Evolutionary conservation across 805 yeast species (phyloP), one percentile per base, ranked within the genome.

Genomic region (Scheffersomyces coipomensis): DNA sequence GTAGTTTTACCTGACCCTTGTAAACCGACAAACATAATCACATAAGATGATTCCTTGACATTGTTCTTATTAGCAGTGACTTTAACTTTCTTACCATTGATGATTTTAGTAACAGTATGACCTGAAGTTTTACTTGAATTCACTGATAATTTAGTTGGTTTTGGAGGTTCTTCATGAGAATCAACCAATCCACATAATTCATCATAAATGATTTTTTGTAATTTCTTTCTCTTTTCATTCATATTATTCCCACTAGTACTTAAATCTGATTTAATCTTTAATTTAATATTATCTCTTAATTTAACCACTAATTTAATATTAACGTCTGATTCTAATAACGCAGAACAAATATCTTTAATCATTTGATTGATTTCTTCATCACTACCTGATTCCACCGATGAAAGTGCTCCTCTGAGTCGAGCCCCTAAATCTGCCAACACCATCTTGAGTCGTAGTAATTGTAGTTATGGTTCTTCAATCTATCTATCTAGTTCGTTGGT

Each of bases 1-100:
- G 99, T 93, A 23, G 99, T 93, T 62, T 93, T 93, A 76, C 99
- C 99, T 10, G 98, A 93, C 70, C 99, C 99, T 64, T 93, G 99
- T 44, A 93, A 72, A 58, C 99, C 99, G 43, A 93, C 99, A 75
- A 93, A 86, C 99, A 93, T 93, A 48, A 93, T 85, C 23, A 91
- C 86, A 56, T 85, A 71, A 24, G 66, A 53, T 21, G 40, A 34
- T 29, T 43, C 44, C 27, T 45, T 47, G 19, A 25, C 30, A 16
- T 24, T 29, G n/a, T 31, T 40, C 17, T n/a, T n/a, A 15, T 44
- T 43, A 37, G 45, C 50, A 4, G 55, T 44, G 12, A 52, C 47
- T 39, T 44, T 51, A 10, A 35, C 47, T 44, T 52, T 59, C 39
- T 61, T 62, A 15, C 69, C 68, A 32, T 56, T 56, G 19, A 47